Evolutionary conservation across 768 basidiomycete genomes (phyloP), one percentile per base, ranked within the genome.

Genomic region (Clathrus columnatus): DNA sequence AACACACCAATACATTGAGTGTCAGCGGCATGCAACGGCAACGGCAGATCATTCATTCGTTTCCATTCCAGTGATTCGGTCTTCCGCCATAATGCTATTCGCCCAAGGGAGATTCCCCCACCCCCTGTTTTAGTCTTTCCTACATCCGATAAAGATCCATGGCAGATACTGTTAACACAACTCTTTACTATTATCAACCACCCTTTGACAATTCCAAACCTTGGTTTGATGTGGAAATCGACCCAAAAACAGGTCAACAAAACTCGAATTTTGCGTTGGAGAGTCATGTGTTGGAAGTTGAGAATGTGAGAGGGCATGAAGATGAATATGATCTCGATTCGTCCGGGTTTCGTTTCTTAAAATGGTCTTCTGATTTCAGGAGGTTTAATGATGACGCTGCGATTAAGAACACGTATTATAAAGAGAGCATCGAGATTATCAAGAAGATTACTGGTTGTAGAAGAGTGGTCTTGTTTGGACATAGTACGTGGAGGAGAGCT

Each of bases 311-410:
- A 16, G 70, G 70, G 1, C 65, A 69, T 23, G 72, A 72, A 50
- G 60, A 53, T 43, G 28, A 60, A 14, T 67, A 66, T 48, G 45
- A 62, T 16, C 54, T 64, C 1, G 75, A 77, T 51, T 62, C 63
- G 48, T 69, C 70, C n/a, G 77, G 77, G n/a, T 78, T 78, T 63
- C 69, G 72, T 59, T 72, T 72, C 59, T 50, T 68, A 23, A 65
- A 59, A 32, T 65, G 71, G 36, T 59, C 61, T 2, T 54, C 58
- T 27, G 5, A n/a, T 8, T 47, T 47, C 24, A 47, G 7, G 16
- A 26, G 30, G 26, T 77, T 77, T 61, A 43, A 57, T 1, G 62
- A 71, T 30, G 69, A 73, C 10, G 61, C 64, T 14, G 72, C 66
- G 51, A 70, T 76, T 51, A 57, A 68, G 50, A 49, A 51, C 26